These are phyloP conservation scores for Beauveria sp. DNA, from an alignment of 2,329 filamentous ascomycete genomes.

Conservation along the genomic window DNA sequence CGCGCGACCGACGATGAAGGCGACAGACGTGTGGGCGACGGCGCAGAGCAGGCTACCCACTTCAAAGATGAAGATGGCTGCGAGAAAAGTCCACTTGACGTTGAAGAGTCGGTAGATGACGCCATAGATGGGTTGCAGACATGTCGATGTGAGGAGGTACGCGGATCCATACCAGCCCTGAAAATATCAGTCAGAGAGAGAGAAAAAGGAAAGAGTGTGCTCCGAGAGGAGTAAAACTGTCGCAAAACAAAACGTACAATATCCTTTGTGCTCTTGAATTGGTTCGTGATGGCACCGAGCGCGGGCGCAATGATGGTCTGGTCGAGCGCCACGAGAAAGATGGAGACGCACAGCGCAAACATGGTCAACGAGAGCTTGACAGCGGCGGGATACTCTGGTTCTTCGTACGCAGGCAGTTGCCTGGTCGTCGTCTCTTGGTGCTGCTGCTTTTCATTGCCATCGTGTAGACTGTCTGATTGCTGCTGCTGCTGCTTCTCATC, in stretches of 20 bases:
- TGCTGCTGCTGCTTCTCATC: not conserved
- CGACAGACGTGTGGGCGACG: constrained; percentile 36
- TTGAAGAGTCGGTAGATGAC: constrained; percentile 43
- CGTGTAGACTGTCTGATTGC: not conserved
- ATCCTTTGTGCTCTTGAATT: constrained; percentile 37
- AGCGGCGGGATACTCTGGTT: constrained; percentile 31
- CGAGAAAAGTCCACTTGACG: constrained; percentile 39
- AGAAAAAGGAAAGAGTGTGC: constrained; percentile 14
- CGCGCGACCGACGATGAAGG: constrained; percentile 45
- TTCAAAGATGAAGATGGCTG: constrained; percentile 35
- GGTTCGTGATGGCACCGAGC: constrained; percentile 41
- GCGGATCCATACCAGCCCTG: constrained; percentile 43
- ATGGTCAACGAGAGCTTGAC: constrained; percentile 35
- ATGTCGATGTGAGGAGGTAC: constrained; percentile 42
- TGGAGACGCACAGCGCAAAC: constrained; percentile 34
- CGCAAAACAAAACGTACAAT: constrained; percentile 26
- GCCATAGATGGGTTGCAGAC: constrained; percentile 43
- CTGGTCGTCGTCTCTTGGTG: constrained; percentile 13
- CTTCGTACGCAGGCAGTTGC: not conserved
- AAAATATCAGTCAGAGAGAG: constrained; percentile 10
- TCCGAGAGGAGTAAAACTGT: fast-evolving
- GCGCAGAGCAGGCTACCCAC: constrained; percentile 37
- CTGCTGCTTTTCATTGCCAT: not conserved
- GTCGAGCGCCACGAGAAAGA: constrained; percentile 44
- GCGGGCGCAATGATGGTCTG: constrained; percentile 47